phyloP scores from a whole-genome alignment of 2,329 filamentous ascomycete species.

The Botryotinia globosa region DNA sequence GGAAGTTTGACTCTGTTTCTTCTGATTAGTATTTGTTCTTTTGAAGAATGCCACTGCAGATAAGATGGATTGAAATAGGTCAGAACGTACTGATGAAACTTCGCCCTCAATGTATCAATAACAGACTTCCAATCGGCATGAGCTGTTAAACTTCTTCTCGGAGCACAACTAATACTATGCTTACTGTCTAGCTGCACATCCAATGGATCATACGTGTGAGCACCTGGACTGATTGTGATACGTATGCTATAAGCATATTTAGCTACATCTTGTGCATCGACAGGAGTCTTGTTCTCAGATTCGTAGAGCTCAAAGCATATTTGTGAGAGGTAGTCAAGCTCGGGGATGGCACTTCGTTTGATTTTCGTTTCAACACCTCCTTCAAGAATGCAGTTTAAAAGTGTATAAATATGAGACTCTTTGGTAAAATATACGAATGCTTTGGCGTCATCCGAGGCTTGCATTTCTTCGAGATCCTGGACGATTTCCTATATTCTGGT shows the following conservation, averaged over 20 bases:
- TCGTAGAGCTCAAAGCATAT: slow-evolving; percentile 99
- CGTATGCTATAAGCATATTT: slow-evolving; percentile 89
- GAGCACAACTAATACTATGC: slow-evolving; percentile 92
- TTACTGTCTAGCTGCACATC: slow-evolving; percentile 95
- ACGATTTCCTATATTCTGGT: slow-evolving; percentile 73
- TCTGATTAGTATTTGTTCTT: background rate
- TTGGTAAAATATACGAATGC: slow-evolving; percentile 99
- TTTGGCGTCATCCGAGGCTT: slow-evolving; percentile 89
- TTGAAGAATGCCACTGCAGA: background rate
- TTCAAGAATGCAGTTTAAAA: slow-evolving; percentile 96
- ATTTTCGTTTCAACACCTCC: slow-evolving; percentile 98
- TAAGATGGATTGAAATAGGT: background rate
- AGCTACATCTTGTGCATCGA: slow-evolving; percentile 34
- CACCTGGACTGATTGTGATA: slow-evolving; percentile 92
- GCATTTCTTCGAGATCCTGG: slow-evolving; percentile 92
- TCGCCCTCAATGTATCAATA: slow-evolving; percentile 90
- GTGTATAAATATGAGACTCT: slow-evolving; percentile 96
- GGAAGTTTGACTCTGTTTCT: slow-evolving; percentile 38
- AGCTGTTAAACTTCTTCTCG: slow-evolving; percentile 81
- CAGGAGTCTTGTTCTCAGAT: slow-evolving; percentile 63
- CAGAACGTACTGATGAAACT: slow-evolving; percentile 79
- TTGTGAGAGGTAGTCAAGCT: slow-evolving; percentile 94
- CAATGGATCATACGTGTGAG: slow-evolving; percentile 92
- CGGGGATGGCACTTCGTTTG: slow-evolving; percentile 87
- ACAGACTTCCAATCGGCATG: slow-evolving; percentile 96